Conservation (phyloP, 2,329 filamentous ascomycete species). For the Blumeriella jaapii region DNA sequence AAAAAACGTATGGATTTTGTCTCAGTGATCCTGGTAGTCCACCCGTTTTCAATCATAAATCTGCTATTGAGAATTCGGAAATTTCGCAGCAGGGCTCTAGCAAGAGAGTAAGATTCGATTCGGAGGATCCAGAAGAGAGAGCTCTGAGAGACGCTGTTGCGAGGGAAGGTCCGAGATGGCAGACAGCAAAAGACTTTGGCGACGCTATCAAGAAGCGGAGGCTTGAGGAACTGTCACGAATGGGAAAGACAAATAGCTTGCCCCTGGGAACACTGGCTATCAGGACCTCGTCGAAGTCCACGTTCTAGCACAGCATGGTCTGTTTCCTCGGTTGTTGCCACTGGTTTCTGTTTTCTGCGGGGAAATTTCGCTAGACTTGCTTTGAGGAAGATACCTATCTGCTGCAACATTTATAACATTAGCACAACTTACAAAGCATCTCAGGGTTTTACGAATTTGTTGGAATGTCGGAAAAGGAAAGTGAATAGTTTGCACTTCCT, state of each 20-base stretch:
- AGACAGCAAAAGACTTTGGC: constrained; percentile 7
- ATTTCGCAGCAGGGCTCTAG: background rate
- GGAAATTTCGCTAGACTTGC: too few species aligned
- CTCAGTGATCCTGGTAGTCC: background rate
- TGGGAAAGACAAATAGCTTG: background rate
- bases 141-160: constrained; percentile 5
- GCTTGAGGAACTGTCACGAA: background rate
- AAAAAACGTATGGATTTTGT: background rate
- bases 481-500: too few species aligned
- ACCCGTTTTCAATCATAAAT: background rate
- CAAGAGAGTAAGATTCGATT: constrained; percentile 8
- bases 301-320: too few species aligned
- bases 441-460: too few species aligned
- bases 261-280: background rate
- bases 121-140: constrained; percentile 8
- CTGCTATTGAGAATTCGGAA: background rate
- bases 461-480: too few species aligned
- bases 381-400: too few species aligned
- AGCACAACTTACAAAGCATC: too few species aligned
- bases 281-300: too few species aligned
- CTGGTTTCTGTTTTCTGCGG: too few species aligned
- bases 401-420: too few species aligned
- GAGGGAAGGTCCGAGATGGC: constrained; percentile 6
- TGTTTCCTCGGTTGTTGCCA: too few species aligned
- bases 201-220: constrained; percentile 4